These are phyloP conservation scores for Boletus speciosus DNA, from an alignment of 768 basidiomycete genomes.

Conservation along the genomic window DNA sequence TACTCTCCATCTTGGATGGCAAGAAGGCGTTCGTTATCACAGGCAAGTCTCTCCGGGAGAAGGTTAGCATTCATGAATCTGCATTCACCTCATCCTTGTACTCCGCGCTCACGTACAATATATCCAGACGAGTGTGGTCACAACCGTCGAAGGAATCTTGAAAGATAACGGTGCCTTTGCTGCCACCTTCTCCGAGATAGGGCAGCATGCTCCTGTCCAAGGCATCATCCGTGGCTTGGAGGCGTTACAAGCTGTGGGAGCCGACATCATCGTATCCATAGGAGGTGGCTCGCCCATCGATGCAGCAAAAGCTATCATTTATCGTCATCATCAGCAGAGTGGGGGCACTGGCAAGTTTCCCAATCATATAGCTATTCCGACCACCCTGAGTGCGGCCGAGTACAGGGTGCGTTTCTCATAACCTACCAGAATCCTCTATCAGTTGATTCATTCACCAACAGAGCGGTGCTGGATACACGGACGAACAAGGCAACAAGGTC, in stretches of 20 bases:
- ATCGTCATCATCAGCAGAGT: slow-evolving; percentile 53
- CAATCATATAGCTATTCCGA: slow-evolving; percentile 76
- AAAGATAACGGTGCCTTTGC: slow-evolving; percentile 57
- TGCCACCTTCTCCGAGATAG: slow-evolving; percentile 69
- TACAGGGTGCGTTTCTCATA: slow-evolving; percentile 48
- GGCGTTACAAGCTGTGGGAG: slow-evolving; percentile 50
- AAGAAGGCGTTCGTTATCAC: slow-evolving; percentile 71
- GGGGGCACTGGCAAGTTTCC: slow-evolving; percentile 43
- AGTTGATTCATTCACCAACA: slow-evolving; percentile 21
- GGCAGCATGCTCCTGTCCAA: slow-evolving; percentile 66
- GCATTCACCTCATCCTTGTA: neutral
- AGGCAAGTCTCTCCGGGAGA: slow-evolving; percentile 62
- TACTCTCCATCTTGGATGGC: slow-evolving; percentile 51
- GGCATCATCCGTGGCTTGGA: slow-evolving; percentile 58
- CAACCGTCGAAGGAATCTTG: slow-evolving; percentile 40
- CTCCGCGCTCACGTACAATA: slow-evolving; percentile 10
- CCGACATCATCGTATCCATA: slow-evolving; percentile 68
- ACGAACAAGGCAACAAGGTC: slow-evolving; percentile 66
- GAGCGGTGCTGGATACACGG: slow-evolving; percentile 68
- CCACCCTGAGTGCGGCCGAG: slow-evolving; percentile 77
- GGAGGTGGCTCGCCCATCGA: slow-evolving; percentile 84
- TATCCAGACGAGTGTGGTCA: slow-evolving; percentile 26
- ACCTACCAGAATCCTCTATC: neutral
- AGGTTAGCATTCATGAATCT: slow-evolving; percentile 36
- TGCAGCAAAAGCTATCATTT: slow-evolving; percentile 70